These are phyloP conservation scores for Acanthamoeba royreba DNA, from an alignment of 208 protist species.

Conservation along the genomic window DNA sequence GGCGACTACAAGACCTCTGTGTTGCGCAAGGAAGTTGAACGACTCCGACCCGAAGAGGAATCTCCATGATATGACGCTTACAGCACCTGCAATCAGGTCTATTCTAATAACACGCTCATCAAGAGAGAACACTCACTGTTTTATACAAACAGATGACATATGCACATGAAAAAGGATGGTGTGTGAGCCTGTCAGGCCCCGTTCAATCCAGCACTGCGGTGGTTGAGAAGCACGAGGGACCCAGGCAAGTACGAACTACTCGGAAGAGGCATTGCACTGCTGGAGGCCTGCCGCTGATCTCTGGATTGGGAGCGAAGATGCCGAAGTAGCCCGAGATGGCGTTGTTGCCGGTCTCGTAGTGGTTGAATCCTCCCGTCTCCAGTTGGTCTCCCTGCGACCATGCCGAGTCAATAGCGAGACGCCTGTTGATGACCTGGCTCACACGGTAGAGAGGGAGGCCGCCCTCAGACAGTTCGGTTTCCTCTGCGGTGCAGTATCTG, in stretches of 20 bases:
- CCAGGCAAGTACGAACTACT: not conserved
- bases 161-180: too few species aligned
- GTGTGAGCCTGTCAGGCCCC: too few species aligned
- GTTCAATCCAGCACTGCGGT: too few species aligned
- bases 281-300: not conserved
- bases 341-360: not conserved
- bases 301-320: not conserved
- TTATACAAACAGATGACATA: too few species aligned
- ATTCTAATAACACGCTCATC: too few species aligned
- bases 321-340: not conserved
- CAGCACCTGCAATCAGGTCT: too few species aligned
- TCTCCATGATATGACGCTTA: too few species aligned
- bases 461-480: too few species aligned
- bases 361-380: not conserved
- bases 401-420: not conserved
- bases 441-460: not conserved
- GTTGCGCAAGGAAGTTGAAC: not conserved
- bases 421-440: not conserved
- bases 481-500: not conserved
- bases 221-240: not conserved
- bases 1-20: not conserved
- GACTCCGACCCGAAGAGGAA: not conserved
- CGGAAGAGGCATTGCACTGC: not conserved
- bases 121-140: too few species aligned
- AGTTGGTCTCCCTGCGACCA: not conserved